These are phyloP conservation scores for Karstenula rhodostoma DNA, from an alignment of 2,329 filamentous ascomycete species.

Conservation along the genomic window DNA sequence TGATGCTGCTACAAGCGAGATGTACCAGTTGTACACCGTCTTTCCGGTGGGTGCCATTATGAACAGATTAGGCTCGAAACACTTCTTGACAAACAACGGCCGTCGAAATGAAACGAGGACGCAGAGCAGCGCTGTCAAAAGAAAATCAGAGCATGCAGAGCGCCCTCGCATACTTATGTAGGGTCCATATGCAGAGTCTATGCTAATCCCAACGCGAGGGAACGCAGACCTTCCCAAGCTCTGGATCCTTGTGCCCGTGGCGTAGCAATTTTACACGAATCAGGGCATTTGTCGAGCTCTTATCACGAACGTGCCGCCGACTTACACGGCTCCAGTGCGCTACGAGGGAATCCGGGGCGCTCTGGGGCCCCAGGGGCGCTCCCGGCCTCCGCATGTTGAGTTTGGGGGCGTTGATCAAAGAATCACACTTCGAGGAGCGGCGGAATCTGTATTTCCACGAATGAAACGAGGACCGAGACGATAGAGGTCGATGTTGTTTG, in stretches of 20 bases:
- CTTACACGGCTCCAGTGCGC: constrained; percentile 11
- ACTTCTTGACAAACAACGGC: constrained; percentile 9
- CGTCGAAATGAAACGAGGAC: constrained; percentile 17
- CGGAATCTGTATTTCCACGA: constrained; percentile 36
- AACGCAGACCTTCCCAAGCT: constrained; percentile 27
- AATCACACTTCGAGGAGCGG: constrained; percentile 20
- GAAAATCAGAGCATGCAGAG: constrained; percentile 16
- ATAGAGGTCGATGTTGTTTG: constrained; percentile 8
- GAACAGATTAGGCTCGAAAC: constrained; percentile 17
- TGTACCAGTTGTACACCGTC: constrained; percentile 65
- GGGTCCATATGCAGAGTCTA: constrained; percentile 21
- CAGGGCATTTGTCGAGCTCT: constrained; percentile 20
- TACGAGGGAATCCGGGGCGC: constrained; percentile 36
- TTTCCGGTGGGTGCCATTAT: constrained; percentile 45
- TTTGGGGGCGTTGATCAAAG: constrained; percentile 18
- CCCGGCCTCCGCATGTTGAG: constrained; percentile 21
- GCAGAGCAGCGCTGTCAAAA: constrained; percentile 13
- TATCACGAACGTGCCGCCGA: neutral
- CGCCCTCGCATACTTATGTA: constrained; percentile 31
- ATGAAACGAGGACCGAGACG: constrained; percentile 24
- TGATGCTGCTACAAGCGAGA: constrained; percentile 73
- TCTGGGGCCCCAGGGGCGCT: constrained; percentile 22
- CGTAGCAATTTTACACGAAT: constrained; percentile 41
- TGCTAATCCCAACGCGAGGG: constrained; percentile 34
- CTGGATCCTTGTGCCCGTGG: constrained; percentile 22